A percentile compares a stretch with the other conserved stretches of the same genome.
phyloP scores from a whole-genome alignment of 2,329 filamentous ascomycete genomes.

The Aspergillus alliaceus region DNA sequence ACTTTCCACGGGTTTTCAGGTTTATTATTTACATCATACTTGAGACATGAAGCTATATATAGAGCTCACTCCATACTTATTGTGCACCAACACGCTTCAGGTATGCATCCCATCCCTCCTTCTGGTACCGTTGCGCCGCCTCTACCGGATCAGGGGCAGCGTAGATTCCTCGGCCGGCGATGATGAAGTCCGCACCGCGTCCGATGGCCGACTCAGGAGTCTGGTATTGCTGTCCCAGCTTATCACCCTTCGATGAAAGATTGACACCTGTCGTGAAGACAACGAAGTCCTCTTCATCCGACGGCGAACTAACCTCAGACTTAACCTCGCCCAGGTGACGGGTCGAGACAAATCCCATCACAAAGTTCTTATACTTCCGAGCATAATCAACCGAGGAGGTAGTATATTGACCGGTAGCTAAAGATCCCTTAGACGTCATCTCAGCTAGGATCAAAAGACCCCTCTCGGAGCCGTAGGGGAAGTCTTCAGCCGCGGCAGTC shows the following conservation, averaged over 20 bases:
- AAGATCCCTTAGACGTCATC: conserved; percentile 52
- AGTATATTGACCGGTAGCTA: conserved; percentile 48
- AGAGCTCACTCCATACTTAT: background rate
- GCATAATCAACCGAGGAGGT: conserved; percentile 48
- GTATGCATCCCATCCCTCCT: conserved; percentile 50
- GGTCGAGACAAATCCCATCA: conserved; percentile 50
- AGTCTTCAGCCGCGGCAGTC: conserved; percentile 37
- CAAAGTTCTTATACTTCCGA: conserved; percentile 44
- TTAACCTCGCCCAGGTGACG: conserved; percentile 38
- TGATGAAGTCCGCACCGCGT: conserved; percentile 50
- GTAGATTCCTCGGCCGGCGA: conserved; percentile 49
- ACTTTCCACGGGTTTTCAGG: background rate
- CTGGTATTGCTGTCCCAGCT: conserved; percentile 51
- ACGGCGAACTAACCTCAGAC: conserved; percentile 23
- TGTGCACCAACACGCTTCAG: conserved; percentile 32
- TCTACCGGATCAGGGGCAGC: conserved; percentile 45
- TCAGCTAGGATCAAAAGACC: conserved; percentile 49
- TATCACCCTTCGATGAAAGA: conserved; percentile 47
- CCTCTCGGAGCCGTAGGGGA: conserved; percentile 39
- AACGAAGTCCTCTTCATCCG: conserved; percentile 47
- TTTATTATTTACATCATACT: background rate
- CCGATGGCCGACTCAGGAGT: conserved; percentile 47
- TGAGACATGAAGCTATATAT: no score
- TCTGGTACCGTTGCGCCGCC: conserved; percentile 44
- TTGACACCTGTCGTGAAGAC: conserved; percentile 52